Percentiles rank a stretch among this genome's conserved stretches.
Evolutionary conservation across 768 basidiomycete genomes (phyloP).

Genomic region (Phlebiopsis flavidoalba): DNA sequence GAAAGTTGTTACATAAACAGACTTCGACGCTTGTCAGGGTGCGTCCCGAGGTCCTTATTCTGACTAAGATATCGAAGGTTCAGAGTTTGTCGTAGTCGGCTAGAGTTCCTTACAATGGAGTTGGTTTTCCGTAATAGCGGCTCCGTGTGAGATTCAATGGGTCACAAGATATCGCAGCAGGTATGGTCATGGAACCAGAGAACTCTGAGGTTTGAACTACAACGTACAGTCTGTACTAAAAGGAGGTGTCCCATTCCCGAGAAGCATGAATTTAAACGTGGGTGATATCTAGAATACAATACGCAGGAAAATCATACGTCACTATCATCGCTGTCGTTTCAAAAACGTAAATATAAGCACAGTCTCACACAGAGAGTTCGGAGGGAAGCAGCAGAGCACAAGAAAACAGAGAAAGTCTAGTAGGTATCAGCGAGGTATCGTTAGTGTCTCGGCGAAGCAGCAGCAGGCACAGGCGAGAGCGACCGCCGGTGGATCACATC

Average conservation of each 20-base stretch:
- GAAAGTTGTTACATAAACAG: too few relatives aligned
- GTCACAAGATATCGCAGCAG: too few relatives aligned
- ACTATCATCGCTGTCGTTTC: slow-evolving; percentile 1
- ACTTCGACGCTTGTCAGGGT: too few relatives aligned
- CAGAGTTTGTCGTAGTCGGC: too few relatives aligned
- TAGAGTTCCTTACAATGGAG: too few relatives aligned
- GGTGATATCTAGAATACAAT: background rate
- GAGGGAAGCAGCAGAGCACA: background rate
- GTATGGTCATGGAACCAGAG: too few relatives aligned
- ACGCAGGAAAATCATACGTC: background rate
- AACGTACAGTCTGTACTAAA: background rate
- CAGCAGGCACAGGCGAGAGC: slow-evolving; percentile 8
- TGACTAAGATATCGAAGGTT: too few relatives aligned
- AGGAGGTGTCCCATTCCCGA: background rate
- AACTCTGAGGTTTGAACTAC: background rate
- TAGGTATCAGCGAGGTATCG: background rate
- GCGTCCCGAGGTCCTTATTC: too few relatives aligned
- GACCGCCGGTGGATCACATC: slow-evolving; percentile 40
- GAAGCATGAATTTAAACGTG: background rate
- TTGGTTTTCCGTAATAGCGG: too few relatives aligned
- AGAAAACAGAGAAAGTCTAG: background rate
- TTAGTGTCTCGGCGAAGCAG: background rate
- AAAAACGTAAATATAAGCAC: background rate
- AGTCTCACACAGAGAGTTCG: background rate
- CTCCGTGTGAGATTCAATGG: too few relatives aligned